Base-by-base conservation (phyloP, 148 eudicot species). In the Silene conica region DNA sequence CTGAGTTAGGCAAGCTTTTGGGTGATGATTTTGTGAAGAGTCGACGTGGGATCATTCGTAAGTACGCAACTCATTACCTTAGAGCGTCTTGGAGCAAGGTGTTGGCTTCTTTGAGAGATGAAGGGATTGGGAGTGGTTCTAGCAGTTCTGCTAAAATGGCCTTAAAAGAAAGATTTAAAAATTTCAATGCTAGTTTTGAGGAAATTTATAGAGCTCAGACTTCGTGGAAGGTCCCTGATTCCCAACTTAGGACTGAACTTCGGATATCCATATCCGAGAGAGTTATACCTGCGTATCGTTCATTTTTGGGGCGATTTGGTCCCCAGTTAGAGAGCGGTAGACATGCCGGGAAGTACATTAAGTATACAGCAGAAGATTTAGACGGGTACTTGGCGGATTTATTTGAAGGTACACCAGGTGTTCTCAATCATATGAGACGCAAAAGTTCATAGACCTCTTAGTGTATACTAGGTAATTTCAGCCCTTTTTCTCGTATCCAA, bases 191-290 rank as follows among this genome's bases (percentile, higher is more conserved):
- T 19, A 71, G 85, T 82, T 96, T 92, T 43, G 99, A 96, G 81
- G 99, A 96, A 12, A 85, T 92, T 55, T 92, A 90, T 76, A 84
- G 96, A 80, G 74, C 77, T 34, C 99, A 96, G 76, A 86, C 97
- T 50, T 85, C 87, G 26, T 96, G 99, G 99, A 87, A 90, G 77
- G 97, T 96, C 62, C 88, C 97, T 2, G 97, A 96, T 82, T 79
- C 88, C 34, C 99, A 96, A 77, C 96, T 96, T 48, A 86, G 97
- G 43, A 86, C 85, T 5, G 99, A 96, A 74, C 99, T 96, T 69
- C 67, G 89, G 72, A 96, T 96, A 77, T 96, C 97, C 16, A 86
- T 96, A 82, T 90, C 96, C 0, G 99, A 92, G 80, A 90, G 83
- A 70, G 87, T 96, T 22, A 69, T 92, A 50, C 97, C 97, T 23